phyloP scores from a whole-genome alignment of 2,329 filamentous ascomycete species.

The Aspergillus costaricaensis region DNA sequence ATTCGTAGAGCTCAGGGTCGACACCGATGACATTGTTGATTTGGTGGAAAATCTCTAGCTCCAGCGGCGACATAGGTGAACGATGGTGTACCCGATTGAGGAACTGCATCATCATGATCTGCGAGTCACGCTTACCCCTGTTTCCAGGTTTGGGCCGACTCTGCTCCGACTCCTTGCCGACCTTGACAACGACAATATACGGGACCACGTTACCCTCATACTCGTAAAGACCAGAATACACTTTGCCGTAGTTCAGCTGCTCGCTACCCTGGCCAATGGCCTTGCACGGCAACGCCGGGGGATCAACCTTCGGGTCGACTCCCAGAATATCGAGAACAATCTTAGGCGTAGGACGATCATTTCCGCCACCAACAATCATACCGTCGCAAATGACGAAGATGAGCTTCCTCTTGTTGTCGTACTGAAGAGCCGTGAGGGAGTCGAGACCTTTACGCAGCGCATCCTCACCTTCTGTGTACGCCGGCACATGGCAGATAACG shows the following conservation, averaged over 20 bases:
- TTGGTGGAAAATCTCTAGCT: conserved; percentile 98
- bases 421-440: conserved; percentile 89
- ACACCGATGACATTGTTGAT: conserved; percentile 99
- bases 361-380: conserved; percentile 93
- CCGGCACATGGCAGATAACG: conserved; percentile 96
- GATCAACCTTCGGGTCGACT: conserved; percentile 94
- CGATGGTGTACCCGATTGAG: conserved; percentile 96
- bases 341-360: conserved; percentile 94
- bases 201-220: conserved; percentile 97
- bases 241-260: conserved; percentile 97
- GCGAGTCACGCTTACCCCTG: conserved; percentile 96
- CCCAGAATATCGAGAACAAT: conserved; percentile 97
- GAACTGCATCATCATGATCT: conserved; percentile 95
- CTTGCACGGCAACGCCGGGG: conserved; percentile 90
- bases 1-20: conserved; percentile 95
- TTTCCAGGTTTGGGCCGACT: conserved; percentile 90
- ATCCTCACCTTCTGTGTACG: conserved; percentile 97
- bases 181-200: conserved; percentile 93
- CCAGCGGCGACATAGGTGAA: conserved; percentile 89
- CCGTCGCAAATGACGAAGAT: conserved; percentile 21
- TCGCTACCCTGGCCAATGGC: conserved; percentile 85
- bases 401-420: conserved; percentile 97
- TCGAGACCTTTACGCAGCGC: conserved; percentile 89
- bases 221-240: conserved; percentile 97
- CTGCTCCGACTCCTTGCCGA: conserved; percentile 95